Evolutionary conservation across 164 flowering plant genomes (phyloP), one percentile per base, ranked within the genome.

Genomic region (Stephania cephalantha): DNA sequence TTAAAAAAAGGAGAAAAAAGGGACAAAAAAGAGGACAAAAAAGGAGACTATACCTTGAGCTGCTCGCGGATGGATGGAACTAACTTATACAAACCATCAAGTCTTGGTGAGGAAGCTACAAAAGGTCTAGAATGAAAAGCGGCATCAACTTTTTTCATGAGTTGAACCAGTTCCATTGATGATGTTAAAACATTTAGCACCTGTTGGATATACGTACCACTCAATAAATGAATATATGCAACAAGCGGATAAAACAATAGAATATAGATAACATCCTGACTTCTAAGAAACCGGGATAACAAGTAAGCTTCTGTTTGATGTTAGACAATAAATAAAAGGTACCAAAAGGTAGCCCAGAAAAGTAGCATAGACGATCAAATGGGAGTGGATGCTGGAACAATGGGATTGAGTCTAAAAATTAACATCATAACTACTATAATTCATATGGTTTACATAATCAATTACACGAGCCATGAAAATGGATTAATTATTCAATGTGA

Each of bases 41-140:
- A 55, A 67, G 46, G 48, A 15, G 30, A 65, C 45, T 11, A 46
- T 82, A 91, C 98, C 94, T 88, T 87, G 78, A 94, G 74, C 77
- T 90, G 93, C 58, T 90, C 91, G 53, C 86, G 87, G 42, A 92
- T 89, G 35, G 79, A 76, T 48, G 97, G 91, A 74, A 90, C 84
- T 82, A n/a, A 87, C 85, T 86, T 85, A 65, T 80, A 77, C 64
- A 84, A 80, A 76, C 77, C 73, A 77, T 80, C 82, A 29, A 84
- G 78, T 75, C 58, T 61, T 18, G 86, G 69, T 70, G 87, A 85
- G 71, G 88, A 80, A 48, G 87, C 73, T 44, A 77, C 88, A 76
- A 81, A 80, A 13, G 77, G 82, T 80, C 84, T 86, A 45, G 89
- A 86, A 82, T 88, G 92, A 76, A 85, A 94, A 71, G 77, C 84